Evolutionary conservation across 2,329 filamentous ascomycete genomes (phyloP).

Genomic region (Rosellinia necatrix): DNA sequence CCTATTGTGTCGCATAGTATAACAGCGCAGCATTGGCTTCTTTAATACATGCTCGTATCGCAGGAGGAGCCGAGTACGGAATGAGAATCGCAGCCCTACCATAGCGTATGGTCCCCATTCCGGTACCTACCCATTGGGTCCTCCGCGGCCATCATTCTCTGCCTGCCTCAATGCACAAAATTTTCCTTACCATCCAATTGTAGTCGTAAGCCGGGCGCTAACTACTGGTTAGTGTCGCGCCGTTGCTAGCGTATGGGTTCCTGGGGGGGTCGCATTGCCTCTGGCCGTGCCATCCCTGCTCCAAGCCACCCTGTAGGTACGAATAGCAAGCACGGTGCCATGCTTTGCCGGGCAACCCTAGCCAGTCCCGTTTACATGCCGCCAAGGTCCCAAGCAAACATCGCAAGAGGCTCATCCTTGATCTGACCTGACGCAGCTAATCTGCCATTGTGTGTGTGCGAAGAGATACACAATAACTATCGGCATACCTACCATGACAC

Average conservation of each 20-base stretch:
- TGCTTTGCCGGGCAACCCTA: neutral
- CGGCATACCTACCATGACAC: neutral
- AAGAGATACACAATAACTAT: neutral
- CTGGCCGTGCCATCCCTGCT: constrained; percentile 22
- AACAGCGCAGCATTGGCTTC: too few relatives aligned
- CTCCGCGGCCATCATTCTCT: too few relatives aligned
- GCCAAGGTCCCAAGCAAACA: too few relatives aligned
- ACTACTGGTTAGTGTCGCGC: constrained; percentile 12
- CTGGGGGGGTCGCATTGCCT: constrained; percentile 5
- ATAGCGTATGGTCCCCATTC: too few relatives aligned
- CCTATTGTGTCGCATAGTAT: too few relatives aligned
- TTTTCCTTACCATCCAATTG: constrained; percentile 8
- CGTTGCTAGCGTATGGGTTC: constrained; percentile 8
- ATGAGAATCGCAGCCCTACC: too few relatives aligned
- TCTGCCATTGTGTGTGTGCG: too few relatives aligned
- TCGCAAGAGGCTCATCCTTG: too few relatives aligned
- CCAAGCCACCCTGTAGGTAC: constrained; percentile 9
- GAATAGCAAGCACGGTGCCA: neutral
- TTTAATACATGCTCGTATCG: neutral
- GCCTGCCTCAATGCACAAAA: neutral
- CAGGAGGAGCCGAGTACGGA: too few relatives aligned
- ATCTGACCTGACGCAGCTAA: too few relatives aligned
- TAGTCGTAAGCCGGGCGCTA: neutral
- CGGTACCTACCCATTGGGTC: too few relatives aligned
- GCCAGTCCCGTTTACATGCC: too few relatives aligned